Percentiles rank a stretch among this genome's conserved stretches.
phyloP scores from a whole-genome alignment of 257 asterid genomes.

The Scutellaria baicalensis region DNA sequence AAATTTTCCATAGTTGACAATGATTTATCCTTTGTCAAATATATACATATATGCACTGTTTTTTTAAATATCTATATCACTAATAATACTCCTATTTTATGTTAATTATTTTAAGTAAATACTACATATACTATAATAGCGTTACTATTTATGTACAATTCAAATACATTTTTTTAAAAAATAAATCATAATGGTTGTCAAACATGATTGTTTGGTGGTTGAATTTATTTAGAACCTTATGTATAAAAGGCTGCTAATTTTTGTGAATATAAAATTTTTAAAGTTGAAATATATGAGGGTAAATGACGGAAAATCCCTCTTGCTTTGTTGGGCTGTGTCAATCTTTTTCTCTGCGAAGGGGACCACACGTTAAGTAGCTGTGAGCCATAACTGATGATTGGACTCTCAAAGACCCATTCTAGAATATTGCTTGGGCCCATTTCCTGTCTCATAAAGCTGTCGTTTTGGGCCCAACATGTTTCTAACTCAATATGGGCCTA shows the following conservation, averaged over 20 bases:
- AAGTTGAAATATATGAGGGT: neutral
- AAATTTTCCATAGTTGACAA: too few relatives aligned
- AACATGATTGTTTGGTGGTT: conserved; percentile 17
- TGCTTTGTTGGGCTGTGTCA: conserved; percentile 20
- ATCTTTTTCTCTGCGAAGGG: conserved; percentile 7
- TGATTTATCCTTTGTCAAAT: too few relatives aligned
- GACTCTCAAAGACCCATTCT: neutral
- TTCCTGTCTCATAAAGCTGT: neutral
- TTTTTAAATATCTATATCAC: too few relatives aligned
- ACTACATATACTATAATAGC: too few relatives aligned
- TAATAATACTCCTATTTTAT: too few relatives aligned
- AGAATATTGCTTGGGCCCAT: neutral
- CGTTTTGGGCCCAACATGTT: neutral
- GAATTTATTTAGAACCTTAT: conserved; percentile 1
- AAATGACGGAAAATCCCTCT: conserved; percentile 21
- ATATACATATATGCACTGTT: too few relatives aligned
- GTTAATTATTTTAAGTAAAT: too few relatives aligned
- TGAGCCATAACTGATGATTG: conserved; percentile 9
- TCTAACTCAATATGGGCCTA: neutral
- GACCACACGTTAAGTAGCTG: conserved; percentile 30
- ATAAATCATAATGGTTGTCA: conserved; percentile 6
- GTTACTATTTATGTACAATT: too few relatives aligned
- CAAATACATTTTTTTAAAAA: too few relatives aligned
- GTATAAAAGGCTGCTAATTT: neutral
- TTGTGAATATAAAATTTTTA: neutral